Conservation (phyloP, 2,329 filamentous ascomycete species). For the Escovopsis sp. region DNA sequence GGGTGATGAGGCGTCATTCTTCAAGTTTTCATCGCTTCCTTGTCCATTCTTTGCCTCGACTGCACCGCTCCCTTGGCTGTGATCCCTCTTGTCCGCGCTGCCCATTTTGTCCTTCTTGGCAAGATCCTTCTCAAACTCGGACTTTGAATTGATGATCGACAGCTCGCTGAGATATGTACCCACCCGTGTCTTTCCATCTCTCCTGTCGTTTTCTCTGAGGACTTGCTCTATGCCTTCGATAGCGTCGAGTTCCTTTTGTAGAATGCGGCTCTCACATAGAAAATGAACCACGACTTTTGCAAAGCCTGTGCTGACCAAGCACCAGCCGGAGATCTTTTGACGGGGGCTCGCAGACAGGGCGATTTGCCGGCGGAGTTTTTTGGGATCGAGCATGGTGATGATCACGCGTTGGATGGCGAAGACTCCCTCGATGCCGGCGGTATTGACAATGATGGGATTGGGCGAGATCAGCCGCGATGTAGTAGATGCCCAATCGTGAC, state of each 20-base stretch:
- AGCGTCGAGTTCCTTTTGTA: constrained; percentile 2
- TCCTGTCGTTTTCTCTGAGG: neutral
- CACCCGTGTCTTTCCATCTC: neutral
- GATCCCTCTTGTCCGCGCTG: neutral
- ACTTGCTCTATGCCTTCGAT: neutral
- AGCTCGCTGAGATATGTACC: neutral
- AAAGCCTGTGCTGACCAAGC: constrained; percentile 5
- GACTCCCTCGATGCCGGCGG: constrained; percentile 6
- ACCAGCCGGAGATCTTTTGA: constrained; percentile 6
- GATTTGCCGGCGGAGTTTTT: constrained; percentile 4
- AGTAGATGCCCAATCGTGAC: neutral
- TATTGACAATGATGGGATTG: constrained; percentile 7
- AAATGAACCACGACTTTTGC: constrained; percentile 2
- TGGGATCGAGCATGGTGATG: constrained; percentile 2
- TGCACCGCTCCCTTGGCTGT: neutral
- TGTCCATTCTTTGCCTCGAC: neutral
- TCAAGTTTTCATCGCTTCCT: neutral
- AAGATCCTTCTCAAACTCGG: neutral
- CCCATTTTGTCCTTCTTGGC: neutral
- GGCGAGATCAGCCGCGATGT: constrained; percentile 2
- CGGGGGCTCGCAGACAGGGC: constrained; percentile 1
- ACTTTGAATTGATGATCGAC: neutral
- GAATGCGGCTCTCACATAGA: constrained; percentile 1
- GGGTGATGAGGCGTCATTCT: neutral
- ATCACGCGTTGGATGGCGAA: constrained; percentile 7